A percentile compares a stretch with the other conserved stretches of the same genome.
phyloP scores from a whole-genome alignment of 108 stramenopile species.

The Nannochloropsis salina region DNA sequence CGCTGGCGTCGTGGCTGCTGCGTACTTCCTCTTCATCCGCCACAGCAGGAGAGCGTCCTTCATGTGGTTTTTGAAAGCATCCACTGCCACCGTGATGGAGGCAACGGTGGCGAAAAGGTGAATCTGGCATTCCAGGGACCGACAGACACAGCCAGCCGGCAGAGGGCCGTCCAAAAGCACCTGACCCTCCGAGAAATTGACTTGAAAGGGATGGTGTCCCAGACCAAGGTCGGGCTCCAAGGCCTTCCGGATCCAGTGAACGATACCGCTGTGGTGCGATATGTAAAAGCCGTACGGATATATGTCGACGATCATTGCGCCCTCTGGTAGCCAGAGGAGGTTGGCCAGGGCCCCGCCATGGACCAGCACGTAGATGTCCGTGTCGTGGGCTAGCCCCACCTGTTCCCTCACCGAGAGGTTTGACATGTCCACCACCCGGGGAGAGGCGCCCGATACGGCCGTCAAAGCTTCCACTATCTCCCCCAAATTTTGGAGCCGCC shows the following conservation, averaged over 20 bases:
- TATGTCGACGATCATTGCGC: conserved; percentile 7
- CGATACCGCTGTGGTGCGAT: background rate
- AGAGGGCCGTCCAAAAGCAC: background rate
- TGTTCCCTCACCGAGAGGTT: background rate
- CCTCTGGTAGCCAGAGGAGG: background rate
- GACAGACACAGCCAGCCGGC: background rate
- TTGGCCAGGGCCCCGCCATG: background rate
- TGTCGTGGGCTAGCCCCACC: background rate
- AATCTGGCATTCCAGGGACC: background rate
- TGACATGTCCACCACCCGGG: background rate
- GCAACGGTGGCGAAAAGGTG: background rate
- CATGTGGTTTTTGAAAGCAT: background rate
- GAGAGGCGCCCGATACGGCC: background rate
- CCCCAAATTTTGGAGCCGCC: background rate
- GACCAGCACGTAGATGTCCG: conserved; percentile 1
- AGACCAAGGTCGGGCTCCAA: background rate
- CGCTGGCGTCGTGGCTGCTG: too few species aligned
- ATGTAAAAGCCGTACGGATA: background rate
- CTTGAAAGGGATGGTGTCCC: background rate
- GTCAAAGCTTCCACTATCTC: background rate
- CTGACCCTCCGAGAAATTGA: background rate
- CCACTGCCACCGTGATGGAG: background rate
- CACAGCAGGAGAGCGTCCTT: background rate
- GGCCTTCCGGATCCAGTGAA: conserved; percentile 14
- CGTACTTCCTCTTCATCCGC: background rate